A percentile compares a stretch with the other conserved stretches of the same genome.
Evolutionary conservation across 495 filamentous ascomycete genomes (phyloP).

Genomic region (Hypomontagnella submonticulosa): DNA sequence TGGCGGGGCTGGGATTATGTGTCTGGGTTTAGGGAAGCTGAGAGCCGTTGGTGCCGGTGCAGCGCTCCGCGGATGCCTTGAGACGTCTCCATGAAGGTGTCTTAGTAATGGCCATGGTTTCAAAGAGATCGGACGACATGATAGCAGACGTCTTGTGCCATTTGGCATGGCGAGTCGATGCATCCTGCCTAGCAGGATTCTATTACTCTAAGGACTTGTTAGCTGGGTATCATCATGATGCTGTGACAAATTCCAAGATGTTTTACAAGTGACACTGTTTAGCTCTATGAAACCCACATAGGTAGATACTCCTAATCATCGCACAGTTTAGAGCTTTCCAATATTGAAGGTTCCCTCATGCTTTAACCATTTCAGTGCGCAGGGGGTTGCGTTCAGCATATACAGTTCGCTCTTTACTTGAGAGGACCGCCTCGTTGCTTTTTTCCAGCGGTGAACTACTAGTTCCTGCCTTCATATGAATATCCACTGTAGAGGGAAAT

Average conservation of each 20-base stretch:
- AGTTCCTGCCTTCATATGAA: background rate
- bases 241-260: background rate
- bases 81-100: constrained; percentile 8
- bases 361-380: background rate
- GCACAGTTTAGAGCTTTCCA: too few relatives aligned
- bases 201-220: constrained; percentile 21
- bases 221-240: background rate
- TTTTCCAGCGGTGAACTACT: background rate
- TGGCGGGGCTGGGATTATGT: constrained; percentile 25
- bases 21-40: constrained; percentile 38
- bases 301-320: too few relatives aligned
- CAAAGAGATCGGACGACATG: background rate
- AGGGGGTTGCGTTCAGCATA: background rate
- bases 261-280: background rate
- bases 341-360: background rate
- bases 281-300: too few relatives aligned
- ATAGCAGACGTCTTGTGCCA: constrained; percentile 7
- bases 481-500: background rate
- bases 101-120: constrained; percentile 14
- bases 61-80: background rate
- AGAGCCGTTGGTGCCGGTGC: constrained; percentile 23
- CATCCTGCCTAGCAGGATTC: constrained; percentile 12
- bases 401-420: background rate
- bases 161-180: constrained; percentile 8
- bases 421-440: background rate